Evolutionary conservation across 495 filamentous ascomycete species (phyloP), one percentile per base, ranked within the genome.

Genomic region (Durotheca rogersii): DNA sequence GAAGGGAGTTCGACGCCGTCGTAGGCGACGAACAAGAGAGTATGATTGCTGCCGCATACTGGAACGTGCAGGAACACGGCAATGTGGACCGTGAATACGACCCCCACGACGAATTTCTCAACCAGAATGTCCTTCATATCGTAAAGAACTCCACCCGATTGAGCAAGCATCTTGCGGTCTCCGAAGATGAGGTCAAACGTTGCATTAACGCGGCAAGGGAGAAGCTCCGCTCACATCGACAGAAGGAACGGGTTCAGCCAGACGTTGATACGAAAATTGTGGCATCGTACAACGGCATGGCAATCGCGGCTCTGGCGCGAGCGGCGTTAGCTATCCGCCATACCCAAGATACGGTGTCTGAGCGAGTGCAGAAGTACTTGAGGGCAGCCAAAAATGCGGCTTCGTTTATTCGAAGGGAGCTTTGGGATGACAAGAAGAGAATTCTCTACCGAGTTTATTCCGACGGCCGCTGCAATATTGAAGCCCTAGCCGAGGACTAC

Each of bases 401-500:
- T 10, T 51, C 61, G 7, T 97, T 96, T 67, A 86, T 97, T 53
- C 84, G 78, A 58, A 69, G 80, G 4, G 80, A 90, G n/a, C 74
- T 97, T 2, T 95, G 83, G 71, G 83, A 90, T 59, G 72, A 77
- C 47, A 51, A 67, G 1, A 77, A 72, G 0, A 82, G 81, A 19
- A 75, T 77, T 2, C 68, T 97, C 31, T 85, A 83, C 53, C 77
- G 93, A 17, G 86, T 94, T 35, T 95, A 84, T 62, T 82, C 84
- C 20, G 82, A 90, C 53, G 86, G 84, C 10, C 65, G 60, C 72
- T 87, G 88, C 18, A 77, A 86, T 27, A 87, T 84, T 0, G 74
- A 75, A 4, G 93, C 81, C 1, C 95, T 97, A 67, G 91, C 91
- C 4, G 93, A 98, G 55, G 93, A 98, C 66, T 98, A 97, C 66